These are phyloP conservation scores for Globisporangium cederbergense DNA, from an alignment of 352 stramenopile genomes.

Conservation along the genomic window DNA sequence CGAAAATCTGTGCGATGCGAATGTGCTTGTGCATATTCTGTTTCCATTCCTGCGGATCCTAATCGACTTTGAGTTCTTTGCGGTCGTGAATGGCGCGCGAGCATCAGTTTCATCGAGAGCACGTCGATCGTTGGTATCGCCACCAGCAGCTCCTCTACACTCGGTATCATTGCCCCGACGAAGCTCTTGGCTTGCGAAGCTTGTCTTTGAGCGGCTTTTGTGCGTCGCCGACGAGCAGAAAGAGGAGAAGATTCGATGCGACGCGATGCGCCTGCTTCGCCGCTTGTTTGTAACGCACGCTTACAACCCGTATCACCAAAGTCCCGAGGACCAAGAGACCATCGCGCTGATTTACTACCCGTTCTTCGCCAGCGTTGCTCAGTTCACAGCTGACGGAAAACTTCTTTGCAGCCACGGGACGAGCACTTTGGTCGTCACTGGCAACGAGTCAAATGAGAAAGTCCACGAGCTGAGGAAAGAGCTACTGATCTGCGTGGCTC, in stretches of 20 bases:
- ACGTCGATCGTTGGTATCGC: neutral
- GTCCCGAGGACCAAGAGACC: slow-evolving; percentile 40
- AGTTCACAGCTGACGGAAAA: slow-evolving; percentile 49
- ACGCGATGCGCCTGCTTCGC: slow-evolving; percentile 47
- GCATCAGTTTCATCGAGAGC: neutral
- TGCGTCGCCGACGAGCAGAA: slow-evolving; percentile 51
- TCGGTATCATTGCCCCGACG: neutral
- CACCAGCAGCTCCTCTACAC: neutral
- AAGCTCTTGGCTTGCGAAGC: slow-evolving; percentile 44
- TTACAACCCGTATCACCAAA: slow-evolving; percentile 48
- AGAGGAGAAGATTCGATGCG: slow-evolving; percentile 54
- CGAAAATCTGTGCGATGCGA: slow-evolving; percentile 34
- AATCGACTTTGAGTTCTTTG: slow-evolving; percentile 72
- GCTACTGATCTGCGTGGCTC: slow-evolving; percentile 53
- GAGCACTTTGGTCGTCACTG: neutral
- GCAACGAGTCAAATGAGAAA: slow-evolving; percentile 5
- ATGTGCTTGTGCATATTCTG: slow-evolving; percentile 57
- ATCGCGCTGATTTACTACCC: slow-evolving; percentile 66
- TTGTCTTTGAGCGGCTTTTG: slow-evolving; percentile 51
- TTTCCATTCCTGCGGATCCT: slow-evolving; percentile 66
- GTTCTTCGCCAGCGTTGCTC: slow-evolving; percentile 37
- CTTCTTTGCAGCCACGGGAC: slow-evolving; percentile 25
- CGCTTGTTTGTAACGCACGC: slow-evolving; percentile 63
- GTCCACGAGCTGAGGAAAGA: slow-evolving; percentile 48
- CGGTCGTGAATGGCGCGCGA: slow-evolving; percentile 45